phyloP scores from a whole-genome alignment of 2,329 filamentous ascomycete genomes.

The Claviceps paspali region DNA sequence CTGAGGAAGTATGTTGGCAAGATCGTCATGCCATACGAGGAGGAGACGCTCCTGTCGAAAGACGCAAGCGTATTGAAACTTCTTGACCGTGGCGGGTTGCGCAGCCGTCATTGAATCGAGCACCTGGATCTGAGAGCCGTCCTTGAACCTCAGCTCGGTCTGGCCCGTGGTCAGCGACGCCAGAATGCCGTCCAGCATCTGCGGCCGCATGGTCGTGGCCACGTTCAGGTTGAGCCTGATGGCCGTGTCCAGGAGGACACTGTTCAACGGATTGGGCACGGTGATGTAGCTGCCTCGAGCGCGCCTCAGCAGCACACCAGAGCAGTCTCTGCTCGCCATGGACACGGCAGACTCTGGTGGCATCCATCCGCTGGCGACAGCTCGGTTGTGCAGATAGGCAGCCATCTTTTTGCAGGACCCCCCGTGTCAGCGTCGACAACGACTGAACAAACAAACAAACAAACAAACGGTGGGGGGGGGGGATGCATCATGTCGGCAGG shows the following conservation, averaged over 20 bases:
- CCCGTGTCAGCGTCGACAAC: too few relatives aligned
- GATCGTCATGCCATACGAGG: conserved; percentile 27
- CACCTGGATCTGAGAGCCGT: conserved; percentile 28
- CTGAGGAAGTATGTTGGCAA: conserved; percentile 23
- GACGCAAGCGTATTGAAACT: conserved; percentile 28
- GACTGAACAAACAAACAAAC: too few relatives aligned
- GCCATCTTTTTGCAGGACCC: conserved; percentile 15
- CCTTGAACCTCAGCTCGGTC: conserved; percentile 24
- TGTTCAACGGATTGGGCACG: conserved; percentile 23
- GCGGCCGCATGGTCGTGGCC: conserved; percentile 32
- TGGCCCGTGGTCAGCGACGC: conserved; percentile 23
- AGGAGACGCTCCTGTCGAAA: conserved; percentile 24
- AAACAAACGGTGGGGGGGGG: too few relatives aligned
- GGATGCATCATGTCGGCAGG: too few relatives aligned
- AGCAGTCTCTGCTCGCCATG: conserved; percentile 9
- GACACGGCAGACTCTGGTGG: conserved; percentile 8
- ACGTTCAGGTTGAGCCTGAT: conserved; percentile 29
- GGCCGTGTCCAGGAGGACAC: conserved; percentile 24
- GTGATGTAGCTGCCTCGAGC: conserved; percentile 25
- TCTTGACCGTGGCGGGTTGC: conserved; percentile 23
- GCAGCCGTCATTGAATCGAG: conserved; percentile 25
- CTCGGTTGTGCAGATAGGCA: conserved; percentile 15
- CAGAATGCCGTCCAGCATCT: conserved; percentile 30
- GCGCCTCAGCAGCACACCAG: conserved; percentile 23
- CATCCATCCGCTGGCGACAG: conserved; percentile 17